These are phyloP conservation scores for Trypanosoma boissoni DNA, from an alignment of 208 protist genomes.

Conservation along the genomic window DNA sequence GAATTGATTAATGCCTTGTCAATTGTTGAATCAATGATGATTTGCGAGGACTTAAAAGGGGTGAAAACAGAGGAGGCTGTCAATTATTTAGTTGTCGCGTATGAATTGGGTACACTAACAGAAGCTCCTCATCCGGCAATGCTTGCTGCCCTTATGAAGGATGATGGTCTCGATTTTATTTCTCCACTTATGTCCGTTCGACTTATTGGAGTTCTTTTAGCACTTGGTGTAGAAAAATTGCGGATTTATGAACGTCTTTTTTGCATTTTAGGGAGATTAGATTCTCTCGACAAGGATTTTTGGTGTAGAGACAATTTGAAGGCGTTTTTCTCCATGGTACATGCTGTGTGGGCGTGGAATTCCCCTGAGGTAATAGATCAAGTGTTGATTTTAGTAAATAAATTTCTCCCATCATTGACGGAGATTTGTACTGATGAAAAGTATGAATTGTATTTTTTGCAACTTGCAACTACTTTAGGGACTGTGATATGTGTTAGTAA, in stretches of 20 bases:
- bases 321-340: slow-evolving; percentile 11
- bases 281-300: not conserved
- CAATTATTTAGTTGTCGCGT: slow-evolving; percentile 20
- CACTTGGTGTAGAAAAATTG: slow-evolving; percentile 25
- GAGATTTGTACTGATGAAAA: not conserved
- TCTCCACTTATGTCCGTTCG: slow-evolving; percentile 5
- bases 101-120: slow-evolving; percentile 21
- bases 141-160: slow-evolving; percentile 1
- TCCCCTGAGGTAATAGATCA: slow-evolving; percentile 13
- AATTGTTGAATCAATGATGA: slow-evolving; percentile 14
- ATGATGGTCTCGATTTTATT: slow-evolving; percentile 8
- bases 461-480: slow-evolving; percentile 5
- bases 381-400: slow-evolving; percentile 9
- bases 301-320: slow-evolving; percentile 20
- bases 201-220: slow-evolving; percentile 22
- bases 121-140: slow-evolving; percentile 10
- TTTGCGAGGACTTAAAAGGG: not conserved
- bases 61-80: slow-evolving; percentile 8
- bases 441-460: slow-evolving; percentile 11
- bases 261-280: no score
- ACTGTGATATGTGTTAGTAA: slow-evolving; percentile 15
- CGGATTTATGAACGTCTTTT: slow-evolving; percentile 3
- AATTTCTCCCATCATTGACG: slow-evolving; percentile 13
- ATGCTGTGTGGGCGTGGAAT: slow-evolving; percentile 18
- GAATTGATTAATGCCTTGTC: slow-evolving; percentile 16